Base-by-base conservation (phyloP, 2,329 filamentous ascomycete species). In the Epichloe uncinata region DNA sequence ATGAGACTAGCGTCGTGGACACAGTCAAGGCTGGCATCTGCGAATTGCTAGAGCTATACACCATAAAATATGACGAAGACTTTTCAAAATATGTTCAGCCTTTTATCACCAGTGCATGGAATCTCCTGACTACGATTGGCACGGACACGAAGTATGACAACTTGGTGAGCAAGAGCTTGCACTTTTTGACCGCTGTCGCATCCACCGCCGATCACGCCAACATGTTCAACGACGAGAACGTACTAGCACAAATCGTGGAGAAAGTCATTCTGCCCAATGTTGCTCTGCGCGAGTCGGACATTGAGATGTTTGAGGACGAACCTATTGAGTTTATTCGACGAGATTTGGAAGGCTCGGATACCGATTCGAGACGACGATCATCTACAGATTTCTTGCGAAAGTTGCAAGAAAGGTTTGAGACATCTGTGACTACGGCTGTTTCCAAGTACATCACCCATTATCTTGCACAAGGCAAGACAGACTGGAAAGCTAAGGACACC, bases 401-500 rank as follows among this genome's bases (percentile, higher is more conserved):
- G 61, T 76, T 98, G 44, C 84, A 95, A 62, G 85, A 91, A 60
- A 88, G 86, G 57, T 97, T 95, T 59, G 89, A 96, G 65, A 72
- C 74, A 50, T 73, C 86, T 2, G 91, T 97, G 43, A 97, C 91
- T 0, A 78, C 75, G 48, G 86, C 95, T n/a, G 90, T 95, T 20
- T 84, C 83, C 54, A 82, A 79, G 57, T 96, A 97, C 69, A 87
- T 94, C 60, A 79, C 84, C 54, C 85, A 90, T 65, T 95, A 94
- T 63, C 75, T 98, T 30, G 76, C 85, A 49, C 89, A 89, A 60
- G 77, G 81, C 50, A 85, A 85, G 66, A 74, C 76, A 16, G 89
- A 95, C 65, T 98, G 93, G 93, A 95, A 94, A 67, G 83, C 89
- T 45, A 98, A 98, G 71, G 93, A 98, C 62, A 97, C 91, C 0